Evolutionary conservation across 2,329 filamentous ascomycete species (phyloP), one percentile per base, ranked within the genome.

Genomic region (Phaeosphaeriaceae sp.): DNA sequence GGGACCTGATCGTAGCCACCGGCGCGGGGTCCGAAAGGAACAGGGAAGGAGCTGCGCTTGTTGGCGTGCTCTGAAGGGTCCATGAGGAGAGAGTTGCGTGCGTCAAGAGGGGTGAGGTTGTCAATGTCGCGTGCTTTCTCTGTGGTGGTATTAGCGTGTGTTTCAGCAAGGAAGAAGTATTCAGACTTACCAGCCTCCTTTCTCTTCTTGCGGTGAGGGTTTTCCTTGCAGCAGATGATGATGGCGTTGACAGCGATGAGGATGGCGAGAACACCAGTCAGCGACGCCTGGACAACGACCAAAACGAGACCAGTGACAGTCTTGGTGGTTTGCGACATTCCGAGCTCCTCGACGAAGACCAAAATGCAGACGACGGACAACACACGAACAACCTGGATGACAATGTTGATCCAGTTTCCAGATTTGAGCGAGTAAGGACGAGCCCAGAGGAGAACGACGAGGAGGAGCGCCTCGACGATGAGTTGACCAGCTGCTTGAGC

Each of bases 291-390:
- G 5, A 98, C 85, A n/a, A 89, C 92, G 66, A 98, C 95, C 59
- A 99, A 85, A 17, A 93, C 92, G n/a, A 98, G 88, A 55, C 95
- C 95, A 17, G 92, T 94, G 51, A 98, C 87, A 0, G 95, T 98
- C 82, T 97, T 93, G 10, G 94, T 97, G 10, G 94, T 97, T 78
- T 97, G 90, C 6, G 89, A 86, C 67, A 99, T 90, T 57, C 91
- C 92, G 54, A 99, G 88, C 80, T 98, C 90, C 75, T 98, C 91
- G 26, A 98, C 94, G 70, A 98, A 99, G 52, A 98, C 84, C 65
- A 99, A 81, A 68, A 98, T 92, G 80, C 94, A 97, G 55, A 88
- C 85, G 7, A 97, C 91, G 0, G 94, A 97, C 52, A 97, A 81
- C 13, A 97, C 91, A 46, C 95, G 91, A 19, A 97, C 93, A 40